A percentile compares a stretch with the other conserved stretches of the same genome.
phyloP scores from a whole-genome alignment of 257 asterid genomes.

The Orobanche coerulescens region DNA sequence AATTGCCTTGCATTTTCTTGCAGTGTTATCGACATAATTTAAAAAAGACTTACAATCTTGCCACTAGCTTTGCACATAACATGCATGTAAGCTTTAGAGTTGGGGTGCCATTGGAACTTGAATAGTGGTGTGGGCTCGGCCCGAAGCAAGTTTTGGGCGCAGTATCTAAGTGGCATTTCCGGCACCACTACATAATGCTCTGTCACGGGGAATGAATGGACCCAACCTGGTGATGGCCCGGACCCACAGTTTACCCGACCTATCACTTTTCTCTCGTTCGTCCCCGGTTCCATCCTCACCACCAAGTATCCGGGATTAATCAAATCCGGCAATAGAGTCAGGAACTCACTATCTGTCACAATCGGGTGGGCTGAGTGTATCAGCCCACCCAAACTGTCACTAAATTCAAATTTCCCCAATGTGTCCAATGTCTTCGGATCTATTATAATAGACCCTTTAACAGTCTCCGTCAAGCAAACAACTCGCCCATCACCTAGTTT shows the following conservation, averaged over 20 bases:
- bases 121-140: constrained; percentile 95
- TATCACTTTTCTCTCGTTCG: constrained; percentile 64
- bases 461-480: constrained; percentile 83
- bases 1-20: too few species aligned
- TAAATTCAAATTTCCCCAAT: constrained; percentile 50
- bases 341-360: constrained; percentile 59
- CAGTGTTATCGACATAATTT: too few species aligned
- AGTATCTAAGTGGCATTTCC: constrained; percentile 93
- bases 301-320: constrained; percentile 70
- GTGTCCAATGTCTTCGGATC: constrained; percentile 72
- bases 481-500: constrained; percentile 82
- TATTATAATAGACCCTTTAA: constrained; percentile 66
- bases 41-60: constrained; percentile 47
- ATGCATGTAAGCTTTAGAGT: constrained; percentile 75
- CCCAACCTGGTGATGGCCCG: constrained; percentile 90
- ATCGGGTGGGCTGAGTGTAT: constrained; percentile 96
- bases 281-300: constrained; percentile 69
- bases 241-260: constrained; percentile 84
- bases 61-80: constrained; percentile 83
- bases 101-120: constrained; percentile 89
- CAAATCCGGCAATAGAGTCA: constrained; percentile 72
- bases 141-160: constrained; percentile 66
- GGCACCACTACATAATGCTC: constrained; percentile 87
- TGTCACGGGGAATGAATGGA: constrained; percentile 87
- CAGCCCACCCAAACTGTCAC: constrained; percentile 62